Conservation (phyloP, 192 early-diverging fungal genomes). For the Pilobolus umbonatus region DNA sequence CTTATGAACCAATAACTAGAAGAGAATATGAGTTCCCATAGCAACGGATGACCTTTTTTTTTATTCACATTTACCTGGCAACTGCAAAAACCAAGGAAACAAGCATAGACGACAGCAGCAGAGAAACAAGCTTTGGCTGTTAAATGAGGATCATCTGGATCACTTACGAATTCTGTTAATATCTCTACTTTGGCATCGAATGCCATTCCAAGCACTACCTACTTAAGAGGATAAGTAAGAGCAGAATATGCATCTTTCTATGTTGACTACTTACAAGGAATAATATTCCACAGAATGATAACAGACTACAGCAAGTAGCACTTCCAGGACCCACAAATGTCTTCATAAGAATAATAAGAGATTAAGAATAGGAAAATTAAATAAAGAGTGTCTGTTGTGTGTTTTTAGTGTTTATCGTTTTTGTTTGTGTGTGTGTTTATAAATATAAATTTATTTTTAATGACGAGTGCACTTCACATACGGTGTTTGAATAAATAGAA, state of each 20-base stretch:
- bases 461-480: no score
- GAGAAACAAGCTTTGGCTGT: slow-evolving; percentile 46
- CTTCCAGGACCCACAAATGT: slow-evolving; percentile 43
- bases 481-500: no score
- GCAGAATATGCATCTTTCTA: neutral
- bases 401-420: no score
- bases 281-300: slow-evolving; percentile 48
- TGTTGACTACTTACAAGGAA: slow-evolving; percentile 42
- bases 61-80: slow-evolving; percentile 36
- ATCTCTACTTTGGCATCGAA: slow-evolving; percentile 43
- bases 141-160: slow-evolving; percentile 42
- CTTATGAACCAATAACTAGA: slow-evolving; percentile 30
- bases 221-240: neutral
- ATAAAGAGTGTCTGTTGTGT: no score
- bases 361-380: no score
- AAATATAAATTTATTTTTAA: no score
- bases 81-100: slow-evolving; percentile 46
- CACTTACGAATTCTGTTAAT: slow-evolving; percentile 40
- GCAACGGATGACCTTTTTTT: neutral
- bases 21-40: neutral
- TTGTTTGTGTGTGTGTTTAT: no score
- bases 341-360: no score
- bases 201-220: slow-evolving; percentile 37
- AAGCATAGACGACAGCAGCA: slow-evolving; percentile 45
- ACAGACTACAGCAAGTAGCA: slow-evolving; percentile 41